Base-by-base conservation (phyloP, 805 yeast genomes). In the Candida coleopterorum region DNA sequence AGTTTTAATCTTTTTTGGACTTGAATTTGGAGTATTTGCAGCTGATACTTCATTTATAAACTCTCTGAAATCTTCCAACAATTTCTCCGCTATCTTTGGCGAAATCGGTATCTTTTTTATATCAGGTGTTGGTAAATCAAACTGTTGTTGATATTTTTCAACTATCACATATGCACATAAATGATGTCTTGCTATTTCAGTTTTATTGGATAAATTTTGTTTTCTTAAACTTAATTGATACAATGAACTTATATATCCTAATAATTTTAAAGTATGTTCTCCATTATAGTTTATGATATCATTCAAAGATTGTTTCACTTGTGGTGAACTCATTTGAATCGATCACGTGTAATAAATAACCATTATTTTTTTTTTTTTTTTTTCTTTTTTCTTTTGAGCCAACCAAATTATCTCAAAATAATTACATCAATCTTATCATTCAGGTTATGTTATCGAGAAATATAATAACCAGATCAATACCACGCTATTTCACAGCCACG, bases 111-210 rank as follows among this genome's bases (percentile, higher is more conserved):
- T 71, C 42, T 68, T 70, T 32, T 67, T 70, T 25, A 63, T 35
- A 23, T 60, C 60, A 6, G 82, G 84, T 3, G 61, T 60, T 1
- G 81, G 73, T 7, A 77, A 60, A 3, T 66, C 55, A 29, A 74
- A 59, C 24, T 57, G 57, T 9, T 61, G 57, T 9, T 60, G 59
- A 29, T 73, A 67, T 42, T 67, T 66, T 39, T 77, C 78, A 10
- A 73, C 72, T 0, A 85, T 81, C 17, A 81, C 52, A 43, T 62
- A 75, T 4, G 87, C 83, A 53, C 87, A 79, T 9, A 84, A 53
- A 52, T 83, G 89, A 38, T 70, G 70, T 37, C 90, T 62, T 2
- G 86, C 87, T 2, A 73, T 61, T 44, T 83, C 89, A 35, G 77
- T 74, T 26, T 67, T 67, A 18, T 69, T 68, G 10, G 75, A 69